Conservation (phyloP, 2,329 filamentous ascomycete genomes). For the Talaromyces sp. region DNA sequence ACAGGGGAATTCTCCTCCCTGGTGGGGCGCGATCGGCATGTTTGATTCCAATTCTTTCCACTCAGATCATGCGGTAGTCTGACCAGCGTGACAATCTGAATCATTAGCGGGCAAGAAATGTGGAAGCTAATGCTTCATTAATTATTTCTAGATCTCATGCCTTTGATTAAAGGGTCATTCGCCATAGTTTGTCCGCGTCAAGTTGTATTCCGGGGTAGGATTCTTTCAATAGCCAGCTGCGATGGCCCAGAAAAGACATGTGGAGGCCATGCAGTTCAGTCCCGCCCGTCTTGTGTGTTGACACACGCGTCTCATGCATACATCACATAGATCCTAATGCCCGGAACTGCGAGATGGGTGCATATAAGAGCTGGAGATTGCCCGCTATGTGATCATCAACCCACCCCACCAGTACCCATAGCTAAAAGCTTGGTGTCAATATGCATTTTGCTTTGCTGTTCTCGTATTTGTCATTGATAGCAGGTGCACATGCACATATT, state of each 20-base stretch:
- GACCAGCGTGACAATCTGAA: constrained; percentile 15
- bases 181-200: constrained; percentile 19
- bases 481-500: constrained; percentile 16
- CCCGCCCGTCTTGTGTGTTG: constrained; percentile 1
- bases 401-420: not conserved
- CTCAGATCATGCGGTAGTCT: constrained; percentile 24
- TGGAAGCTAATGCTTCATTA: constrained; percentile 4
- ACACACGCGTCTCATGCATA: constrained; percentile 18
- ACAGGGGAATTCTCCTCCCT: constrained; percentile 12
- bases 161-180: constrained; percentile 14
- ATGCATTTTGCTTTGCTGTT: constrained; percentile 21
- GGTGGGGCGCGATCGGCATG: constrained; percentile 24
- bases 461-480: constrained; percentile 17
- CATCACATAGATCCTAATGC: constrained; percentile 2
- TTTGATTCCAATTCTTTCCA: constrained; percentile 14
- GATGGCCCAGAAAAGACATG: not conserved
- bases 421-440: constrained; percentile 9
- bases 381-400: constrained; percentile 2
- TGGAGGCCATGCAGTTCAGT: constrained; percentile 6
- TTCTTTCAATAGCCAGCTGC: constrained; percentile 1
- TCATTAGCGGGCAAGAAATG: constrained; percentile 3
- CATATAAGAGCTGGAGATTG: constrained; percentile 16
- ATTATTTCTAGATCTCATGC: constrained; percentile 2
- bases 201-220: constrained; percentile 24
- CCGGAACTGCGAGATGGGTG: not conserved